Base-by-base conservation (phyloP, 176 grass and related monocot species). In the Dactylis glomerata region DNA sequence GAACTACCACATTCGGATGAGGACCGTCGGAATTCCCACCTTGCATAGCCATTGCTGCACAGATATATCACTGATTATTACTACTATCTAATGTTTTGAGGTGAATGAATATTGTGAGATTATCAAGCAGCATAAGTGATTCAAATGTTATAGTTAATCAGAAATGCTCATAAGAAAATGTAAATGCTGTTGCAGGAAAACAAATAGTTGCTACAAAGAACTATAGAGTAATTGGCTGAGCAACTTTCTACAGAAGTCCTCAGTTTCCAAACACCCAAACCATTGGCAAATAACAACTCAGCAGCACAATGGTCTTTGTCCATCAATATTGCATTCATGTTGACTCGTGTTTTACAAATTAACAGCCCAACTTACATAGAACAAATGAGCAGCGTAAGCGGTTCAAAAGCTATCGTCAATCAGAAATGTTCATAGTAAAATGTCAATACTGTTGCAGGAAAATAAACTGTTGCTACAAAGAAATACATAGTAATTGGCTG, bases 1-100 rank as follows among this genome's bases (percentile, higher is more conserved):
- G n/a, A 22, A 44, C 5, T 86, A 90, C 88, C 84, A 74, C 66
- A 14, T 57, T 47, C 1, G 88, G 74, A 38, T 9, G 54, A 65
- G 20, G 2, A 86, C 15, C 3, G 5, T 52, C 12, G 5, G 46
- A n/a, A 59, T 67, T 77, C 12, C 40, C 73, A 66, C 38, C 47
- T 67, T 86, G 45, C 7, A 37, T 38, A 22, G 79, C 74, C 88
- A 90, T 90, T 46, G 67, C 88, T 86, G 74, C 58, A 56, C 45
- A 73, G 16, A 50, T 14, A 83, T 38, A 73, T 8, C 8, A 54
- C 41, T 84, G 30, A 17, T 86, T 46, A 82, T n/a, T n/a, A n/a
- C n/a, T n/a, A n/a, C 33, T 17, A 78, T 46, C 46, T 12, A 44
- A 16, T 19, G 10, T 30, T 14, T 26, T 67, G 16, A 66, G 32